Evolutionary conservation across 176 grass and related monocot species (phyloP), one percentile per base, ranked within the genome.

Genomic region (Carex kokanica): DNA sequence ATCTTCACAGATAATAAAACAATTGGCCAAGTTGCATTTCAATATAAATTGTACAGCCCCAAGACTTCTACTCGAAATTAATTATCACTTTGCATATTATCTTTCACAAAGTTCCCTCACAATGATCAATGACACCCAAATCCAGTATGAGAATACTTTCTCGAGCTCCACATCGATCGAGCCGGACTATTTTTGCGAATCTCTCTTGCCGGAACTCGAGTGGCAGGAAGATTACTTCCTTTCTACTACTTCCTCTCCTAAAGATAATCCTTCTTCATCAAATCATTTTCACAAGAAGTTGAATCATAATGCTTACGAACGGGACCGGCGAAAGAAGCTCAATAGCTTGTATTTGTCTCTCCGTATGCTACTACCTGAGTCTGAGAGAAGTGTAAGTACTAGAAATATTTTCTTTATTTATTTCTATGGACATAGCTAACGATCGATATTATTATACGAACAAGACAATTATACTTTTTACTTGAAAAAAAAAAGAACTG

Each of bases 231-330:
- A 84, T 72, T 60, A 87, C 29, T 87, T 86, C 23, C 18, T 88
- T 47, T 90, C 78, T 2, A 45, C 36, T 38, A 38, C 78, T 12
- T 74, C 66, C 20, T 65, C 73, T 17, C 69, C 83, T n/a, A 92
- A 82, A 16, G 49, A 60, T 13, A 32, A 65, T 16, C 18, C 86
- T 31, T 74, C 65, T 25, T 83, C 87, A 17, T 91, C 92, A 0
- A 78, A 80, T 10, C 63, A 88, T 32, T 84, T 79, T 8, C 79
- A 89, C 84, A 86, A 88, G 72, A 98, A 98, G 87, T 73, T 86
- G 78, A 91, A 20, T 89, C 95, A 98, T 72, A 99, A 93, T 87
- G 96, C 96, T 16, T 95, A 93, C 60, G 96, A 95, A 83, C 91
- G 96, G 66, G 93, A 93, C 83, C 86, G 93, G 41, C 83, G 96